These are phyloP conservation scores for Saturnispora galanensis DNA, from an alignment of 805 yeast species.

Conservation along the genomic window DNA sequence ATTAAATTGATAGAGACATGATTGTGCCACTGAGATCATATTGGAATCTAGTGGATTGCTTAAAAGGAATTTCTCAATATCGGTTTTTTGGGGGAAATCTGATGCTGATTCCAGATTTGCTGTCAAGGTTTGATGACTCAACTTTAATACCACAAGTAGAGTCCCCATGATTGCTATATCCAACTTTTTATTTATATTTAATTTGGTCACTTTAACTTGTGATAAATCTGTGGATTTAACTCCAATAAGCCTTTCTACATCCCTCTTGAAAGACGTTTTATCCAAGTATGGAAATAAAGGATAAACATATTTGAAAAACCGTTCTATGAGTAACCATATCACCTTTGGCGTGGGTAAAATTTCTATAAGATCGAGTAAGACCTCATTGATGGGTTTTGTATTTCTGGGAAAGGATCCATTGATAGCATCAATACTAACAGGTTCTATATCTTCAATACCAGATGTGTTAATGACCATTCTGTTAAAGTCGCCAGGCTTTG, in stretches of 20 bases:
- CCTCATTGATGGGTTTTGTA: conserved; percentile 9
- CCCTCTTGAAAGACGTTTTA: conserved; percentile 25
- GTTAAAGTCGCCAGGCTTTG: conserved; percentile 20
- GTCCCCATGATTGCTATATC: conserved; percentile 42
- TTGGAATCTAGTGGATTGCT: conserved; percentile 37
- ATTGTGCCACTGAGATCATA: conserved; percentile 39
- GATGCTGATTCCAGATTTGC: conserved; percentile 21
- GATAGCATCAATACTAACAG: conserved; percentile 9
- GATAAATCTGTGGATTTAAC: conserved; percentile 17
- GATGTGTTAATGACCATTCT: conserved; percentile 28
- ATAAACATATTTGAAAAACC: conserved; percentile 36
- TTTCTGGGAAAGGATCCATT: not conserved
- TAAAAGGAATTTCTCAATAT: conserved; percentile 29
- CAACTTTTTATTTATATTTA: conserved; percentile 32
- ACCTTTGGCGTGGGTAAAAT: conserved; percentile 35
- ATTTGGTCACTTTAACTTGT: conserved; percentile 24
- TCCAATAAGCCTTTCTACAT: conserved; percentile 30
- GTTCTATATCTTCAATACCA: conserved; percentile 31
- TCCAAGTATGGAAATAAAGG: conserved; percentile 42
- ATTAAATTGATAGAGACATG: conserved; percentile 47
- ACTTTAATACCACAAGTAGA: conserved; percentile 34
- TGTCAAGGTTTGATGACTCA: conserved; percentile 34
- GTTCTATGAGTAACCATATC: conserved; percentile 35
- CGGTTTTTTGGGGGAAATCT: conserved; percentile 21
- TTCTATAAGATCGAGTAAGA: conserved; percentile 25